phyloP scores from a whole-genome alignment of 2,329 filamentous ascomycete species.

The Talaromyces sp. region DNA sequence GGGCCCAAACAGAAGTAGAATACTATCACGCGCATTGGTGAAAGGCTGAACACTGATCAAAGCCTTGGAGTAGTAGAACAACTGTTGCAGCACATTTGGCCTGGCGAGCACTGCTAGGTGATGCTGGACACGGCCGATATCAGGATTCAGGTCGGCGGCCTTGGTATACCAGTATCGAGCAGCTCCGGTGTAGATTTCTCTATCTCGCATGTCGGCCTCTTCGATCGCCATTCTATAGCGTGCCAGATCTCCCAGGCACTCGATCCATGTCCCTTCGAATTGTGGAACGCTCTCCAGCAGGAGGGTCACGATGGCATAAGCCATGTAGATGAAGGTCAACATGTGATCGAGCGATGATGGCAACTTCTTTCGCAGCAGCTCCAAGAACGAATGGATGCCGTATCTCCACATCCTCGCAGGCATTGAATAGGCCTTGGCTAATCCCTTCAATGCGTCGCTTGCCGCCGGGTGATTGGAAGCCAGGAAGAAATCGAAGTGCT shows the following conservation, averaged over 20 bases:
- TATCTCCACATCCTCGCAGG: slow-evolving; percentile 92
- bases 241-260: slow-evolving; percentile 82
- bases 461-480: slow-evolving; percentile 83
- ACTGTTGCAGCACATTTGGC: slow-evolving; percentile 55
- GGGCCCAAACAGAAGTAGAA: slow-evolving; percentile 54
- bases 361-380: slow-evolving; percentile 68
- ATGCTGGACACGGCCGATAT: slow-evolving; percentile 77
- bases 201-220: slow-evolving; percentile 68
- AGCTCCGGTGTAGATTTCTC: slow-evolving; percentile 77
- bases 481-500: slow-evolving; percentile 82
- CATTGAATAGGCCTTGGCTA: slow-evolving; percentile 84
- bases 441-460: slow-evolving; percentile 59
- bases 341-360: slow-evolving; percentile 81
- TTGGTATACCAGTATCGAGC: slow-evolving; percentile 80
- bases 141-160: slow-evolving; percentile 71
- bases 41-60: slow-evolving; percentile 55
- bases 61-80: slow-evolving; percentile 59
- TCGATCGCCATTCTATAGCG: slow-evolving; percentile 91
- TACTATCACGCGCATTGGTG: slow-evolving; percentile 53
- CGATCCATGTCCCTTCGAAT: slow-evolving; percentile 88
- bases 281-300: slow-evolving; percentile 78
- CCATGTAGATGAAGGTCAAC: slow-evolving; percentile 82
- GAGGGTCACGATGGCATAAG: slow-evolving; percentile 85
- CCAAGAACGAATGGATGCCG: slow-evolving; percentile 81
- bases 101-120: slow-evolving; percentile 69